Evolutionary conservation across 2,329 filamentous ascomycete species (phyloP), one percentile per base, ranked within the genome.

Genomic region (Microdochium trichocladiopsis): DNA sequence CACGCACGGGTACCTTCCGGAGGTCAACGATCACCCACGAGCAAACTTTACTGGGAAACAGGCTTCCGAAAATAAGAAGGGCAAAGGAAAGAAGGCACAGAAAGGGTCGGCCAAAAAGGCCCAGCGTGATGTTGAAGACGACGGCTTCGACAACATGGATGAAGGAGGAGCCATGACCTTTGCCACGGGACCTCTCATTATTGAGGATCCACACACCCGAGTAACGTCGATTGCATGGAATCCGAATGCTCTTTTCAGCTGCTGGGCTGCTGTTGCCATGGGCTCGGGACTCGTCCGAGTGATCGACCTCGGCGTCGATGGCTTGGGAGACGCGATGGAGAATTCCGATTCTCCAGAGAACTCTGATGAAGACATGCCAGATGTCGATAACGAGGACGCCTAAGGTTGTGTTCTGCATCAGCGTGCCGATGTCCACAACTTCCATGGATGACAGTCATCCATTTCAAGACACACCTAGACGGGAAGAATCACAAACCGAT

Each of bases 191-290:
- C 69, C 75, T 36, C 72, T 72, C 4, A 69, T 78, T 4, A 72
- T 86, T 11, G 78, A 84, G 59, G 85, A 88, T 52, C 78, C 85
- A 48, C 70, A 77, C 56, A 85, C 82, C 10, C 77, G 84, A 48
- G 71, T 88, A 56, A 83, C 83, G 4, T 72, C 76, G 2, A 69
- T 86, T 23, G 76, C 77, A 41, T 89, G 86, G 86, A 88, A 88
- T 61, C 83, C 84, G 2, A 88, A 88, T 59, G 64, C 74, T 33
- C 70, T 74, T n/a, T 84, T 76, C 59, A 82, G 83, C 12, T 84
- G 78, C 58, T 87, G 86, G 84, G 83, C 82, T 2, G 83, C 83
- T 10, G 79, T 78, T 3, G 83, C 81, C 0, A 77, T 86, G 75
- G 86, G 77, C 0, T 87, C 83, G 25, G 86, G 86, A 0, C 64